Evolutionary conservation across 2,329 filamentous ascomycete genomes (phyloP).

Genomic region (Penicillium sp.): DNA sequence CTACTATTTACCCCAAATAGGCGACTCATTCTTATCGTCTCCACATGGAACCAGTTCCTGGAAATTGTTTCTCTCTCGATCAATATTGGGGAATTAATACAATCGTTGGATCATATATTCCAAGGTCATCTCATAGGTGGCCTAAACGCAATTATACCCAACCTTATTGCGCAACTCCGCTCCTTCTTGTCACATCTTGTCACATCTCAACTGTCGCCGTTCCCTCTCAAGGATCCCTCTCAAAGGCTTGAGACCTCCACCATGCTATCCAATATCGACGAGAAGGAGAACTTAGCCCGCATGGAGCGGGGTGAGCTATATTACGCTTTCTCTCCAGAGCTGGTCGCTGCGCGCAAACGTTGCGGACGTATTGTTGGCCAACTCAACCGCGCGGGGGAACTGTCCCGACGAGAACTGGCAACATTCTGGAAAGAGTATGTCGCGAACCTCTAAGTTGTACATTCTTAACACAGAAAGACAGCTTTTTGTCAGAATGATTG

Average conservation of each 20-base stretch:
- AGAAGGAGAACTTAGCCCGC: conserved; percentile 17
- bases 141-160: not conserved
- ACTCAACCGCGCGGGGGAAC: conserved; percentile 57
- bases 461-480: not conserved
- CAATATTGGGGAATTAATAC: not conserved
- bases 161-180: not conserved
- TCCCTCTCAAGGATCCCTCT: not conserved
- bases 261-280: conserved; percentile 12
- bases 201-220: not conserved
- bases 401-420: conserved; percentile 58
- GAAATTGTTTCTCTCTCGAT: not conserved
- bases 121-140: not conserved
- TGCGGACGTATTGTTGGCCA: conserved; percentile 59
- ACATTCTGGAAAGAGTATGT: conserved; percentile 64
- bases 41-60: not conserved
- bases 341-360: conserved; percentile 59
- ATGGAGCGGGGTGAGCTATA: conserved; percentile 69
- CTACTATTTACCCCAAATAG: not conserved
- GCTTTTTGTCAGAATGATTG: not conserved
- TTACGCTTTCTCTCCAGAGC: conserved; percentile 65
- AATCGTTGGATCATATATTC: too few relatives aligned
- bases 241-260: not conserved
- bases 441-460: not conserved
- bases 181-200: not conserved
- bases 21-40: not conserved